phyloP scores from a whole-genome alignment of 768 basidiomycete species.

The Podaxis mareebaensis region DNA sequence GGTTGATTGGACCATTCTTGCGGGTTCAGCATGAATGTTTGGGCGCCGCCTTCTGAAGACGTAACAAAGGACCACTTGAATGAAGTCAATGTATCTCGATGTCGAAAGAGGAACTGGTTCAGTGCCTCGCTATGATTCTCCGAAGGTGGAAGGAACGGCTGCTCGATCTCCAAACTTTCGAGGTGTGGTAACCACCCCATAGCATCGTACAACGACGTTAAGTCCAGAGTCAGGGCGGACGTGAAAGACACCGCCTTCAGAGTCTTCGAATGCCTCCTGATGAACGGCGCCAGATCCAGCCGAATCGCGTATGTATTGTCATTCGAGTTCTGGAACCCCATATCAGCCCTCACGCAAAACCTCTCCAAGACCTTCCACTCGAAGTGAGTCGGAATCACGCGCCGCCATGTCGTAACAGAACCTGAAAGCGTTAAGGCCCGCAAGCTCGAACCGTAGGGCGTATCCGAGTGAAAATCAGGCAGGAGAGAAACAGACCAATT shows the following conservation, averaged over 20 bases:
- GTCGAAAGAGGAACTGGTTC: constrained; percentile 9
- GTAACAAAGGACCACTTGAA: constrained; percentile 10
- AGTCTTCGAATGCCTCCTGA: constrained; percentile 12
- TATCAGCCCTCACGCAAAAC: background rate
- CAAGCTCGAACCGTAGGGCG: constrained; percentile 6
- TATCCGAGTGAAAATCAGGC: background rate
- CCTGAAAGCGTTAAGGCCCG: constrained; percentile 4
- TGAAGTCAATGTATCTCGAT: constrained; percentile 5
- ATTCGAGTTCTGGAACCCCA: constrained; percentile 1
- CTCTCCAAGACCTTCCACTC: background rate
- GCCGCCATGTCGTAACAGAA: constrained; percentile 6
- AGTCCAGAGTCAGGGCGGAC: background rate
- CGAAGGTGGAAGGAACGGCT: constrained; percentile 8
- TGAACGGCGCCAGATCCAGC: constrained; percentile 7
- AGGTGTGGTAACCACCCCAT: constrained; percentile 8
- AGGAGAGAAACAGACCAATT: constrained; percentile 4
- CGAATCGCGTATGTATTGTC: constrained; percentile 14
- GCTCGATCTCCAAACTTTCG: constrained; percentile 9
- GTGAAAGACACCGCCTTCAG: constrained; percentile 4
- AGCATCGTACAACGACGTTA: constrained; percentile 12
- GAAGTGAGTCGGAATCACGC: background rate
- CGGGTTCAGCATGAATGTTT: background rate
- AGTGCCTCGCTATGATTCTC: constrained; percentile 7
- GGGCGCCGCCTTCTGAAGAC: background rate
- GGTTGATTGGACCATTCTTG: constrained; percentile 13